These are phyloP conservation scores for Boletellus emodensis DNA, from an alignment of 768 basidiomycete genomes.

Conservation along the genomic window DNA sequence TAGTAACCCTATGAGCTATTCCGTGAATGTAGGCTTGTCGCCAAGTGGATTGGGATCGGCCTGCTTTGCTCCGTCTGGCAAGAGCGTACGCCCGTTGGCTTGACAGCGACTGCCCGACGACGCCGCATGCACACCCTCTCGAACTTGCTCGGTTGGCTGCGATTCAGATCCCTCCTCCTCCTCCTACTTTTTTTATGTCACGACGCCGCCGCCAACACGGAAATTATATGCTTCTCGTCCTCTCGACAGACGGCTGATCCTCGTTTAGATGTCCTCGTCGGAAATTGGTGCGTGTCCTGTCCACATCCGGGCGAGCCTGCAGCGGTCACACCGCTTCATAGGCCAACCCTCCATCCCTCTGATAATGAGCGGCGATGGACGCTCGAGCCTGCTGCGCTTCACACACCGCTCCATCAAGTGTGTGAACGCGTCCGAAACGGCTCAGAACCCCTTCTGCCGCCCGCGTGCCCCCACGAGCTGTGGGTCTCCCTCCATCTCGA, in stretches of 20 bases:
- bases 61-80: not conserved
- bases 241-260: constrained; percentile 20
- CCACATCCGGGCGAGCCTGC: not conserved
- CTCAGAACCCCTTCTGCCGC: not conserved
- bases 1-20: not conserved
- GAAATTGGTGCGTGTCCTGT: constrained; percentile 27
- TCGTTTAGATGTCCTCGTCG: constrained; percentile 13
- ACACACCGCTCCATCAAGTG: constrained; percentile 28
- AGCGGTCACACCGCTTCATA: constrained; percentile 18
- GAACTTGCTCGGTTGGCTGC: constrained; percentile 4
- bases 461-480: constrained; percentile 40
- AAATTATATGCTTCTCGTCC: constrained; percentile 57
- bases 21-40: too few species aligned
- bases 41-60: too few species aligned
- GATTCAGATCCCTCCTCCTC: constrained; percentile 5
- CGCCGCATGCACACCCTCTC: not conserved
- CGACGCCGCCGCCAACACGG: constrained; percentile 50
- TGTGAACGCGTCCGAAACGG: too few species aligned
- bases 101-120: constrained; percentile 6
- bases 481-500: constrained; percentile 49
- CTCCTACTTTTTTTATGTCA: constrained; percentile 24
- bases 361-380: constrained; percentile 35
- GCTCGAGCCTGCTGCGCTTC: constrained; percentile 41
- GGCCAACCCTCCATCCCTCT: constrained; percentile 37
- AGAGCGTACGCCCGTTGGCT: constrained; percentile 9